Base-by-base conservation (phyloP, 257 asterid genomes). In the Primulina eburnea region DNA sequence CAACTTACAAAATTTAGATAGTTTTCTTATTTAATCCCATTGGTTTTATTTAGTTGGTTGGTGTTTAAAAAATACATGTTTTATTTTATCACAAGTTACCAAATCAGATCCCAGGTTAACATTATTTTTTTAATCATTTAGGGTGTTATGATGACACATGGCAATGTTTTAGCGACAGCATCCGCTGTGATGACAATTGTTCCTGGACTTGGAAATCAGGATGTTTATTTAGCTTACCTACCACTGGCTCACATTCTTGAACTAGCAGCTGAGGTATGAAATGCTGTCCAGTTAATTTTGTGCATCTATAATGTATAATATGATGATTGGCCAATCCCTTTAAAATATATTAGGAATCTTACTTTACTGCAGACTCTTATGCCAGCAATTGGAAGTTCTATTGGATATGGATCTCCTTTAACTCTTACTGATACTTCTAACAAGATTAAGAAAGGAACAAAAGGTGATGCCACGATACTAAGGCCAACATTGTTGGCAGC, bases 111-210 rank as follows among this genome's bases (percentile, higher is more conserved):
- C 10, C 24, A n/a, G 24, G 63, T 60, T 64, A 40, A 67, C 47
- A 29, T 60, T 10, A 32, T 2, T 28, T 28, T 68, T 35, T 79
- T 68, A 24, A 58, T 73, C 73, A 9, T 80, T 65, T 81, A 93
- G 97, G 99, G 99, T 75, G 99, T 94, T 75, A 89, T 94, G 96
- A 94, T 94, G 99, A 94, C 99, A 35, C 99, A 91, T 82, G 82
- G 88, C 67, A 94, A 89, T 63, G 82, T 94, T 76, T 82, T 94
- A 77, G 95, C 97, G 66, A 91, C 97, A 68, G 91, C 81, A 63
- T 86, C 99, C 69, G 99, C 96, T 73, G 99, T 94, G 68, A 76
- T 94, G 95, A 82, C 91, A 58, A 84, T 83, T 78, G 95, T 94
- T 71, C 99, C 99, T 40, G 86, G 81, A 72, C 83, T 94, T 64